A percentile compares a stretch with the other conserved stretches of the same genome.
Conservation (phyloP, 176 grass and related monocot genomes). For the Musa beccarii region DNA sequence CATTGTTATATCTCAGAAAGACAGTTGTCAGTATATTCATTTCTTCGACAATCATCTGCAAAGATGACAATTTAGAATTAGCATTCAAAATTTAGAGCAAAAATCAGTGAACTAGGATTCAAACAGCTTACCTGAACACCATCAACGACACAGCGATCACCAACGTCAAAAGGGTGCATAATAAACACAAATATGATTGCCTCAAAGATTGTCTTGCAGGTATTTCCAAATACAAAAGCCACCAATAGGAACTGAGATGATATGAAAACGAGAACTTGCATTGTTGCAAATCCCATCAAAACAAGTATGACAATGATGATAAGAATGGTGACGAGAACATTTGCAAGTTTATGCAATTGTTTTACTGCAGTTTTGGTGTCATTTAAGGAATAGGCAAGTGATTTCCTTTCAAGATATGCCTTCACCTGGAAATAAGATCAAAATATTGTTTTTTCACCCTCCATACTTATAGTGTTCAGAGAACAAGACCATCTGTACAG, state of each 20-base stretch:
- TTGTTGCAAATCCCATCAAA: conserved; percentile 80
- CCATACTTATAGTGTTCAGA: not conserved
- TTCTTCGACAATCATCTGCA: conserved; percentile 93
- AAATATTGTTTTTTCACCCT: not conserved
- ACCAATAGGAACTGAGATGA: conserved; percentile 90
- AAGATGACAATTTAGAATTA: not conserved
- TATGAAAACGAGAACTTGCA: conserved; percentile 65
- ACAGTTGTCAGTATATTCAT: conserved; percentile 97
- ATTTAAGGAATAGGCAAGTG: conserved; percentile 80
- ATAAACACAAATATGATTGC: conserved; percentile 96
- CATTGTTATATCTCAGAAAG: conserved; percentile 76
- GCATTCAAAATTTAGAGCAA: conserved; percentile 5
- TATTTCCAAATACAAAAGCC: conserved; percentile 89
- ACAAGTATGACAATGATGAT: conserved; percentile 52
- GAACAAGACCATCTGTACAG: not conserved
- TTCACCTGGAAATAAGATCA: conserved; percentile 45
- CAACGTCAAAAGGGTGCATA: conserved; percentile 98
- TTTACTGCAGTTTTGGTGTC: conserved; percentile 93
- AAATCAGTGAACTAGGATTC: not conserved
- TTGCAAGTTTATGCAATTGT: conserved; percentile 86
- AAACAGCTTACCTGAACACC: conserved; percentile 59
- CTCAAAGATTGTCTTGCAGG: conserved; percentile 89
- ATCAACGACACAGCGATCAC: conserved; percentile 83
- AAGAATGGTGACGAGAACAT: conserved; percentile 47
- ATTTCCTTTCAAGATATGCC: conserved; percentile 82